Base-by-base conservation (phyloP, 352 stramenopile species). In the Phytopythium sindhum region DNA sequence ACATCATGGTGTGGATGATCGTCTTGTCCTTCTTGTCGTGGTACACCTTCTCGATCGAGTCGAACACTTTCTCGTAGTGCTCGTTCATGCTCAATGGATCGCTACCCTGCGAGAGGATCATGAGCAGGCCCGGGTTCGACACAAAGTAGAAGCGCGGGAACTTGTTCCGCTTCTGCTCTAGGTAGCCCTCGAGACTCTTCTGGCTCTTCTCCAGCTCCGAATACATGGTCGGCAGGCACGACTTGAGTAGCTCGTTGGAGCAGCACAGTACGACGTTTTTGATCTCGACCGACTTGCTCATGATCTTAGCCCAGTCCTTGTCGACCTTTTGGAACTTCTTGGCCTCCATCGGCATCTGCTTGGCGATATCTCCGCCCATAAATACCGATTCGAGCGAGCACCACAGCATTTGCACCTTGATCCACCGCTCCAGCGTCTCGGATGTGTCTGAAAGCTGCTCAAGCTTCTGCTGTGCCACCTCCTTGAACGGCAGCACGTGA, bases 71-170 rank as follows among this genome's bases (percentile, higher is more conserved):
- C 66, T 99, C 96, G 72, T 99, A 99, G 80, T 99, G 97, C 42
- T 98, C 91, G 67, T 99, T 98, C 92, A 99, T 99, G 68, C 95
- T 97, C 63, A 98, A 75, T 7, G 97, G 97, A 74, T 99, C 97
- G 48, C 90, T 98, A 42, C 93, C 97, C 69, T 99, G 96, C 8
- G 95, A 99, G 26, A 99, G 75, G 62, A 99, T 99, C 66, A 98
- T 98, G 31, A 99, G 80, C 41, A 99, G 72, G 55, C 96, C 97
- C 3, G 96, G 93, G 66, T 99, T 99, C 10, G 96, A 99, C 1
- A 99, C 96, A 64, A 99, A 99, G 77, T 99, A 99, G 82, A 99
- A 99, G 24, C 97, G 89, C 23, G 97, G 97, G 67, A 99, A 99
- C 68, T 98, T 98, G 77, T 98, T 98, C 53, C 97, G 91, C 70